Evolutionary conservation across 805 yeast species (phyloP), one percentile per base, ranked within the genome.

Genomic region (Metschnikowia rubicola): DNA sequence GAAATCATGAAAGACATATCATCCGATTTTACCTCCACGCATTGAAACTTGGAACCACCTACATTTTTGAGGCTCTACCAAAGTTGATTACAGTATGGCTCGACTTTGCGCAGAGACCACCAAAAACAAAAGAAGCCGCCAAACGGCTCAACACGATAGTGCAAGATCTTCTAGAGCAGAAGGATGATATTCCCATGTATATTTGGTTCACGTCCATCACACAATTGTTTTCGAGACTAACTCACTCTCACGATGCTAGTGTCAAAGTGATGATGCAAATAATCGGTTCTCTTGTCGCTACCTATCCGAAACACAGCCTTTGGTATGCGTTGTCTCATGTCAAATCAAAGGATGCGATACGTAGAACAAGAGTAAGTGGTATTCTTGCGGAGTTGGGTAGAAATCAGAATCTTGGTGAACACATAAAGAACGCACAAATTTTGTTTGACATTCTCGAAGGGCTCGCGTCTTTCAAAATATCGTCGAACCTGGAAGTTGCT

Each of bases 11-110:
- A 52, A 70, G 67, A 19, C 73, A 73, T 15, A 78, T 84, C 33
- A 78, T 87, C 8, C 61, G 73, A 8, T 70, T 76, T 35, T 86
- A 84, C 57, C 66, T 81, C 30, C 73, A 77, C 30, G 80, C 92
- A 0, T 73, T 88, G 26, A 73, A 75, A 9, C 70, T 74, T 35
- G 89, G 94, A 1, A 74, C 83, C 3, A 75, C 79, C 33, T 85
- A 81, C 58, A 77, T 88, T 2, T 82, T 82, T 59, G 97, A 94
- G 65, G 85, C 92, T 0, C 68, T 94, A 17, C 98, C 99, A 0
- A 90, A 89, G 58, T 78, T 88, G n/a, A 77, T 91, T 5, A 89
- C 96, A 0, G 76, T 88, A 8, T 94, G 99, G 99, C 70, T 94
- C 21, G 96, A 91, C 56, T 86, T 84, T 62, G 81, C 77, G 1